These are phyloP conservation scores for Corymbia calophylla DNA, from an alignment of 441 rosid genomes.

Conservation along the genomic window DNA sequence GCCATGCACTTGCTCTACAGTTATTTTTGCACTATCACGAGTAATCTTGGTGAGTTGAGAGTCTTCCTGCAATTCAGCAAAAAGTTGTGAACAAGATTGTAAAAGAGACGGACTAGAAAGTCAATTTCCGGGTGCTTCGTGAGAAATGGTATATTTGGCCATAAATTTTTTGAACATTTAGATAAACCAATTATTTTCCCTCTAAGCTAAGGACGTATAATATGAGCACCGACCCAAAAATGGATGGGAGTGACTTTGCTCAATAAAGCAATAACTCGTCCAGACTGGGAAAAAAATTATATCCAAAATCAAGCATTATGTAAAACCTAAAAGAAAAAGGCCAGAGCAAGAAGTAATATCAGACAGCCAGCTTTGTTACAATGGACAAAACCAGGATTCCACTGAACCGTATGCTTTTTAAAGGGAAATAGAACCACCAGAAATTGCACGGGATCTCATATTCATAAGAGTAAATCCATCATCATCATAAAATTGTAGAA, in stretches of 20 bases:
- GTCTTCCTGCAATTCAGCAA: conserved; percentile 63
- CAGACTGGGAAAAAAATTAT: background rate
- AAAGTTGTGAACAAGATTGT: background rate
- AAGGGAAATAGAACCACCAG: background rate
- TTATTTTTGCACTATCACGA: conserved; percentile 89
- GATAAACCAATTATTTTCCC: background rate
- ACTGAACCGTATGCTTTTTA: background rate
- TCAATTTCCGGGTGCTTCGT: background rate
- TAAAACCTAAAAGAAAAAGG: background rate
- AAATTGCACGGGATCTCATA: background rate
- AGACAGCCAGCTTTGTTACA: background rate
- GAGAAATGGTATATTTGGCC: background rate
- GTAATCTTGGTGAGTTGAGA: conserved; percentile 93
- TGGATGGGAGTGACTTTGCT: background rate
- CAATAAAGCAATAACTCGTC: background rate
- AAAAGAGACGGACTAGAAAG: background rate
- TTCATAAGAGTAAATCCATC: background rate
- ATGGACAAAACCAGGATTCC: background rate
- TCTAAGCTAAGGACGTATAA: background rate
- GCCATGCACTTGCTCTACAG: conserved; percentile 96
- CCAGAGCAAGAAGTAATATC: background rate
- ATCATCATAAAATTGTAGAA: background rate
- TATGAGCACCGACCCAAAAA: background rate
- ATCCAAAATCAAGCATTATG: background rate
- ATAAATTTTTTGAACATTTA: background rate